Percentiles rank a stretch among this genome's conserved stretches.
Evolutionary conservation across 1,139 yeast species (phyloP).

Genomic region (Nakaseomyces bracarensis): DNA sequence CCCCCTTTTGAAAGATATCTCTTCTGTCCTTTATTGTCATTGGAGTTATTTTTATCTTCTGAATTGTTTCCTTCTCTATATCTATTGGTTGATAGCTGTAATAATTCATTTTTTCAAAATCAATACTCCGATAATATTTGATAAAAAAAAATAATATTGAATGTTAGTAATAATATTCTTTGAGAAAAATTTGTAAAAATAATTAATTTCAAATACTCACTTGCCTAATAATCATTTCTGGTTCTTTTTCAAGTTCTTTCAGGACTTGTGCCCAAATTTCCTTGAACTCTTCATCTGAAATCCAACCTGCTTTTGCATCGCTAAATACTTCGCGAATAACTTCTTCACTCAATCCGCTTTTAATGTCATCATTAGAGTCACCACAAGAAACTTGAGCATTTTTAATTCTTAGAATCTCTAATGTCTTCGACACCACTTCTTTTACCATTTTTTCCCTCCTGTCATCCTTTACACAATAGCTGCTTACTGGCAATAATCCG

Average conservation of each 20-base stretch:
- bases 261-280: slow-evolving; percentile 69
- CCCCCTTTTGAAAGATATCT: slow-evolving; percentile 31
- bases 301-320: slow-evolving; percentile 44
- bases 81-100: slow-evolving; percentile 29
- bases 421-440: slow-evolving; percentile 58
- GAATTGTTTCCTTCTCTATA: slow-evolving; percentile 26
- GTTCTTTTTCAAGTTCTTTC: slow-evolving; percentile 57
- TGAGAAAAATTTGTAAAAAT: slow-evolving; percentile 9
- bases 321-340: slow-evolving; percentile 53
- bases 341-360: slow-evolving; percentile 41
- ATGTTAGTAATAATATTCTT: slow-evolving; percentile 12
- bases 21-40: slow-evolving; percentile 34
- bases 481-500: slow-evolving; percentile 52
- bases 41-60: slow-evolving; percentile 27
- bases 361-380: slow-evolving; percentile 33
- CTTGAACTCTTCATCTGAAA: slow-evolving; percentile 67
- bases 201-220: slow-evolving; percentile 35
- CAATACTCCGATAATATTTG: slow-evolving; percentile 22
- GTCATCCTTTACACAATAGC: slow-evolving; percentile 69
- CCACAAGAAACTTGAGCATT: slow-evolving; percentile 64
- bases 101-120: slow-evolving; percentile 14
- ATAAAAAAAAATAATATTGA: slow-evolving; percentile 10
- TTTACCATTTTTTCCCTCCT: slow-evolving; percentile 61
- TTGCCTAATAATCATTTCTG: slow-evolving; percentile 82
- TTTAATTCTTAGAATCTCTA: slow-evolving; percentile 57